Conservation (phyloP, 257 asterid genomes). For the Solanum lignicaule region DNA sequence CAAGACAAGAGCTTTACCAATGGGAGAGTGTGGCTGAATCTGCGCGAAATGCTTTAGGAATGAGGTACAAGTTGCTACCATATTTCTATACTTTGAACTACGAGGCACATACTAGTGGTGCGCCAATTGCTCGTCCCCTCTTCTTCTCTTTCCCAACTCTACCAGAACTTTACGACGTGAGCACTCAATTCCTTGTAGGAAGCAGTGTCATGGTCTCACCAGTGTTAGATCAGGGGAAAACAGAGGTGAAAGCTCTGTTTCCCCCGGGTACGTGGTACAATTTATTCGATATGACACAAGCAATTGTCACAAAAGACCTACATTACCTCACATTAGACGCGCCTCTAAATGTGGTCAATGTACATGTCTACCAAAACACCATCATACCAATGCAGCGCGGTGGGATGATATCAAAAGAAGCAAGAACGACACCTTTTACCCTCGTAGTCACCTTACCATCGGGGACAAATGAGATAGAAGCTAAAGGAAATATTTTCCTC, state of each 20-base stretch:
- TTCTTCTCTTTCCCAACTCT: constrained; percentile 56
- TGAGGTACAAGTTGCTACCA: constrained; percentile 50
- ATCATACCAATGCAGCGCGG: constrained; percentile 51
- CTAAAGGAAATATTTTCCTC: constrained; percentile 42
- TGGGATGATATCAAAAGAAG: constrained; percentile 41
- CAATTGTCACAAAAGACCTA: constrained; percentile 18
- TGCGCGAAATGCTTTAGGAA: constrained; percentile 42
- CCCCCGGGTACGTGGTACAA: constrained; percentile 62
- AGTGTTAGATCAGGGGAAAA: constrained; percentile 30
- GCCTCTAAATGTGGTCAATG: constrained; percentile 38
- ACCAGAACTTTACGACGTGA: constrained; percentile 28
- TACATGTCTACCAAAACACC: constrained; percentile 39
- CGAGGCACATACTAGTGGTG: constrained; percentile 43
- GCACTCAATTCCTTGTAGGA: constrained; percentile 49
- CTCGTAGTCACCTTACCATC: constrained; percentile 26
- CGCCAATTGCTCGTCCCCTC: constrained; percentile 52
- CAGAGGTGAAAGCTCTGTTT: constrained; percentile 39
- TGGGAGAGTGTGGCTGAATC: constrained; percentile 59
- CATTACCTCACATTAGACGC: constrained; percentile 30
- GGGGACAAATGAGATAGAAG: constrained; percentile 3
- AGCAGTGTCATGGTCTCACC: constrained; percentile 50
- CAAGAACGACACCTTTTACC: constrained; percentile 34
- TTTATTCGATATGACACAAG: constrained; percentile 36
- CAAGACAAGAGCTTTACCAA: constrained; percentile 41
- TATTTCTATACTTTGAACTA: constrained; percentile 51